Percentiles rank a stretch among this genome's conserved stretches.
Evolutionary conservation across 495 filamentous ascomycete species (phyloP).

Genomic region (Paragyromitra xinjiangensis): DNA sequence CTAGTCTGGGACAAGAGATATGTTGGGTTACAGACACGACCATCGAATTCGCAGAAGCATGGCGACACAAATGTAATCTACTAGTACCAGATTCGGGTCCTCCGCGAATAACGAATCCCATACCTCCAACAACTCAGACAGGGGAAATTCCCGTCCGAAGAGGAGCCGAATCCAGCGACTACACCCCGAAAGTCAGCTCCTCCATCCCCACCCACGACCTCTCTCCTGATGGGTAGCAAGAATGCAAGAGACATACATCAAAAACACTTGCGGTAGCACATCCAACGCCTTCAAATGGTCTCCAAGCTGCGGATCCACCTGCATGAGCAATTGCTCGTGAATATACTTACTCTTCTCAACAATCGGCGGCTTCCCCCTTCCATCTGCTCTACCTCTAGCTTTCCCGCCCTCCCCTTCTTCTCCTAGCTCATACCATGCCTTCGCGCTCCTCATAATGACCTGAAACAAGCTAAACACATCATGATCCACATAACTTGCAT

Average conservation of each 20-base stretch:
- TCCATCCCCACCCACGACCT: background rate
- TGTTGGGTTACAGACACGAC: conserved; percentile 67
- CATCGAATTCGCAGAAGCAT: conserved; percentile 95
- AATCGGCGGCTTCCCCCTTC: conserved; percentile 73
- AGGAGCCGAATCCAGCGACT: conserved; percentile 95
- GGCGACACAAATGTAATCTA: conserved; percentile 88
- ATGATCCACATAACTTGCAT: conserved; percentile 80
- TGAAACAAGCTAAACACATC: conserved; percentile 89
- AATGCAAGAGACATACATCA: conserved; percentile 71
- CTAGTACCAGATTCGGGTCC: conserved; percentile 79
- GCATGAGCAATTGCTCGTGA: conserved; percentile 78
- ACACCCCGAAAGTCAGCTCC: conserved; percentile 9
- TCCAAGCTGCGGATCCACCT: conserved; percentile 81
- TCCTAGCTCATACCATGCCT: conserved; percentile 82
- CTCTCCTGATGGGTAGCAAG: no score
- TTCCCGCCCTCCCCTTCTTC: conserved; percentile 57
- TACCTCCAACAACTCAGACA: conserved; percentile 79
- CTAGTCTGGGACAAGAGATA: conserved; percentile 10
- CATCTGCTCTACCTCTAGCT: conserved; percentile 54
- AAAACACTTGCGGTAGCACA: conserved; percentile 93
- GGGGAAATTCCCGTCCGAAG: conserved; percentile 92
- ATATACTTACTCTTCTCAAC: conserved; percentile 85
- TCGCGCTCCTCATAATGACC: conserved; percentile 83
- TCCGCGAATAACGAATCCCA: conserved; percentile 95
- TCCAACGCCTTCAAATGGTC: conserved; percentile 83